Evolutionary conservation across 2,329 filamentous ascomycete genomes (phyloP), one percentile per base, ranked within the genome.

Genomic region (Nigrograna mackinnonii): DNA sequence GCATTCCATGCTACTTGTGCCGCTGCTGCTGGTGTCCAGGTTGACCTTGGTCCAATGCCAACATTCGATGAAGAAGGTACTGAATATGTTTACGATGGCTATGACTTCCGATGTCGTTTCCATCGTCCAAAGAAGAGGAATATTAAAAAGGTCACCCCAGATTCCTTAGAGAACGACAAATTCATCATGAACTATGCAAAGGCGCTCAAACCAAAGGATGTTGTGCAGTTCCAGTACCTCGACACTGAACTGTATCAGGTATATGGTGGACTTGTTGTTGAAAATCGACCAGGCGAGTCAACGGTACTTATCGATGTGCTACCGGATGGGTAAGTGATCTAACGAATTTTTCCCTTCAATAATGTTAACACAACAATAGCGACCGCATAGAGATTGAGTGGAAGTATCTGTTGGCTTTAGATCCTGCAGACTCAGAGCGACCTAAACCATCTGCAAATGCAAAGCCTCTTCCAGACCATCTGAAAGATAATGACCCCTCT

Each of bases 1-100:
- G 87, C 92, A 6, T 99, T 96, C 69, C 94, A 99, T 66, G 89
- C 92, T 13, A 97, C 91, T 2, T 99, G 94, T 65, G 94, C 94
- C 3, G 86, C 91, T 6, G 85, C 92, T 17, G 92, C 91, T 24
- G 94, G 94, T 43, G 91, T 96, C 2, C 88, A 95, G 63, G 85
- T 96, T 36, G 92, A 99, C 64, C 83, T 90, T 57, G 89, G 89
- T 21, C 83, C 90, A 24, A 85, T 95, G 21, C 88, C 90, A 0
- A 87, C 95, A 2, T 92, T 91, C 65, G 89, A 86, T 38, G 89
- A 95, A 56, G 91, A 96, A 61, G 91, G 91, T 5, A 90, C 85
- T 1, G 91, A 96, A 66, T 96, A 96, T 68, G 92, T 89, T 54
- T 87, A 95, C 56, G 88, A 91, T 58, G 91, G 87, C 1, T 92